phyloP scores from a whole-genome alignment of 1,284 basidiomycete species.

The Cystobasidium slooffiae region DNA sequence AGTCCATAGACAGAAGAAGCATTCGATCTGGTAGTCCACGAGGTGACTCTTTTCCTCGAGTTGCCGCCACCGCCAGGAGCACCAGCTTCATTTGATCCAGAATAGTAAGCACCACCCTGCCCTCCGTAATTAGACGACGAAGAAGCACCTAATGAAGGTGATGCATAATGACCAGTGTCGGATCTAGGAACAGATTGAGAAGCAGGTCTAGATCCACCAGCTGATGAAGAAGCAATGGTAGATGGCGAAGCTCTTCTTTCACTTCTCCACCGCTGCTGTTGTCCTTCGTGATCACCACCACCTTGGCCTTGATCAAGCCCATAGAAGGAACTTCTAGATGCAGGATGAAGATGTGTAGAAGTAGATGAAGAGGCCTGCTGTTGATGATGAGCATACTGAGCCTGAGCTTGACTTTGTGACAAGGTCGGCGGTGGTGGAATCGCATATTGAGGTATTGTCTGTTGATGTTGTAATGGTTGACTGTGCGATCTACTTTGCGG shows the following conservation, averaged over 20 bases:
- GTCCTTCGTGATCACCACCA: neutral
- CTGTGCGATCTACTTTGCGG: slow-evolving; percentile 1
- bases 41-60: slow-evolving; percentile 21
- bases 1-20: slow-evolving; percentile 38
- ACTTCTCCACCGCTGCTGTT: slow-evolving; percentile 17
- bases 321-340: slow-evolving; percentile 5
- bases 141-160: slow-evolving; percentile 5
- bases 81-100: slow-evolving; percentile 13
- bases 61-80: no score
- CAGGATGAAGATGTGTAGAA: slow-evolving; percentile 4
- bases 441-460: slow-evolving; percentile 12
- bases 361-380: slow-evolving; percentile 23
- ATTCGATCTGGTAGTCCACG: slow-evolving; percentile 28
- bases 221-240: neutral
- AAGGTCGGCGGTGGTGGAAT: neutral
- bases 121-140: neutral
- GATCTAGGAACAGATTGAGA: slow-evolving; percentile 14
- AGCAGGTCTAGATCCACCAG: slow-evolving; percentile 6
- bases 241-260: slow-evolving; percentile 18
- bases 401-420: neutral
- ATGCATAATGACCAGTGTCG: slow-evolving; percentile 1
- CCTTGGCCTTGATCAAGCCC: neutral
- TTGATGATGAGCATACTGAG: neutral
- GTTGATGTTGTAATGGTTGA: slow-evolving; percentile 17
- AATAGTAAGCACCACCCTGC: neutral